Percentiles rank a stretch among this genome's conserved stretches.
Conservation (phyloP, 2,329 filamentous ascomycete genomes). For the Colletotrichum salicis region DNA sequence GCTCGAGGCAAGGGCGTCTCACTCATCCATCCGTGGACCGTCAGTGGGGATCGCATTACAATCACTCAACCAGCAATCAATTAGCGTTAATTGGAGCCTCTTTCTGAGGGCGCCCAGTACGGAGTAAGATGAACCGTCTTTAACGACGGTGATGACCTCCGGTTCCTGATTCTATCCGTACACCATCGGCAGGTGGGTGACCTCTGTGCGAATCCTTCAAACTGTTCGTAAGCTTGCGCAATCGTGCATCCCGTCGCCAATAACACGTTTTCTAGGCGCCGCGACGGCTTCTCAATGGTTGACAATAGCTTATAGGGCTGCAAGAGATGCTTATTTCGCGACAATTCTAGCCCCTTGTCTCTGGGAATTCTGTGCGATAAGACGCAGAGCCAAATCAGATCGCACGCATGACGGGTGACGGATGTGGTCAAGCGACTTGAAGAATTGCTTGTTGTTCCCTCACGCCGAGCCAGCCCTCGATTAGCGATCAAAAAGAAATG, state of each 20-base stretch:
- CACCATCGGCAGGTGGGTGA: not conserved
- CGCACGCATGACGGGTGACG: not conserved
- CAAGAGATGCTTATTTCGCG: conserved; percentile 23
- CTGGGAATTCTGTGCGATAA: not conserved
- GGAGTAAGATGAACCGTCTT: not conserved
- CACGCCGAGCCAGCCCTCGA: not conserved
- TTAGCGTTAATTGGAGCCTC: conserved; percentile 8
- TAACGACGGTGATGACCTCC: not conserved
- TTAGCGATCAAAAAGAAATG: not conserved
- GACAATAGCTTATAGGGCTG: not conserved
- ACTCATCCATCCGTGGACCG: not conserved
- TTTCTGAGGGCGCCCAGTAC: not conserved
- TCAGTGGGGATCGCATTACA: not conserved
- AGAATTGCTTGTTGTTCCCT: conserved; percentile 21
- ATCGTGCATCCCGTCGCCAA: not conserved
- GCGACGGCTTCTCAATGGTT: not conserved
- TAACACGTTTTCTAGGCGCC: not conserved
- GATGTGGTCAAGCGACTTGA: not conserved
- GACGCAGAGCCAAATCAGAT: conserved; percentile 1
- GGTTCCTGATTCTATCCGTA: not conserved
- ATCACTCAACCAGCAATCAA: conserved; percentile 12
- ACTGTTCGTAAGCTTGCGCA: not conserved
- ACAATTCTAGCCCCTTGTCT: not conserved
- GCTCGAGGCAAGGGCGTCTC: not conserved
- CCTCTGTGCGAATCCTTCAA: not conserved